A percentile compares a stretch with the other conserved stretches of the same genome.
These are phyloP conservation scores for Capronia americana DNA, from an alignment of 2,329 filamentous ascomycete genomes.

Conservation along the genomic window DNA sequence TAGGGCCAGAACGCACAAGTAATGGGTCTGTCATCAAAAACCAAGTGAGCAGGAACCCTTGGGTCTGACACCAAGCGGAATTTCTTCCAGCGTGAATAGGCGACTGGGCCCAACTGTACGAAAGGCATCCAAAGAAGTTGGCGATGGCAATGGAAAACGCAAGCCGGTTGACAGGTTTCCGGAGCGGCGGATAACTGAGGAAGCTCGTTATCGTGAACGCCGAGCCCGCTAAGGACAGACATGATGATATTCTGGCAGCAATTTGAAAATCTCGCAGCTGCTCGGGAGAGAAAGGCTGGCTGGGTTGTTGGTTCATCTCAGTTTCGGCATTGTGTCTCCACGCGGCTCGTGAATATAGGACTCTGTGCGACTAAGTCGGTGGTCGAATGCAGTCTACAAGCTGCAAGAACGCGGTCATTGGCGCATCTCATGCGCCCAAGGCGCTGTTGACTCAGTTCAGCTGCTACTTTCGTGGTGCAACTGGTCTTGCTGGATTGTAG, in stretches of 20 bases:
- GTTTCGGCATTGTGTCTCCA: not conserved
- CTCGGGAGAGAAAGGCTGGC: slow-evolving; percentile 19
- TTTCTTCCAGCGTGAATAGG: slow-evolving; percentile 25
- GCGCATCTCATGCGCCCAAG: not conserved
- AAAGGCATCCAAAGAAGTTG: slow-evolving; percentile 28
- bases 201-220: slow-evolving; percentile 32
- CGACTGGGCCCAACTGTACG: slow-evolving; percentile 29
- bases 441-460: not conserved
- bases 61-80: slow-evolving; percentile 31
- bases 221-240: slow-evolving; percentile 27
- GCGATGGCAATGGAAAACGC: slow-evolving; percentile 32
- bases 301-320: slow-evolving; percentile 18
- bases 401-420: not conserved
- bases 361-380: not conserved
- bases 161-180: slow-evolving; percentile 33
- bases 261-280: slow-evolving; percentile 28
- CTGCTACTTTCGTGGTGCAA: not conserved
- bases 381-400: not conserved
- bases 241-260: slow-evolving; percentile 27
- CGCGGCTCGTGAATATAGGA: not conserved
- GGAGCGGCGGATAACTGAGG: slow-evolving; percentile 26
- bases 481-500: not conserved
- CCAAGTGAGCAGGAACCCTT: slow-evolving; percentile 32
- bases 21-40: slow-evolving; percentile 34
- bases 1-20: slow-evolving; percentile 15